Evolutionary conservation across 2,329 filamentous ascomycete genomes (phyloP).

Genomic region (Cryphonectria carpinicola): DNA sequence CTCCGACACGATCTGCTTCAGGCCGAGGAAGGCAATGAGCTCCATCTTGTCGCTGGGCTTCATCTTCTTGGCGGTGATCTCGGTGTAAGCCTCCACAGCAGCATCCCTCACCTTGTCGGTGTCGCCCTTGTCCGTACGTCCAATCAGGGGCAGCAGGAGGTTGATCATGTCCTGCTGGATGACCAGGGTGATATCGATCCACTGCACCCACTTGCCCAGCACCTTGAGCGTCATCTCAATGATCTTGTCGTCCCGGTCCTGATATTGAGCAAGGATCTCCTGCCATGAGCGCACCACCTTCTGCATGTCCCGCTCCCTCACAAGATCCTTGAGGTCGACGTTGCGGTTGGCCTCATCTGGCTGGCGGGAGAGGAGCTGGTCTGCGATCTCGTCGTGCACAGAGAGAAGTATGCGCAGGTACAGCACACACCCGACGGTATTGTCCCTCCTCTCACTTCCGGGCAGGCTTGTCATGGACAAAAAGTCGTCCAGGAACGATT

Average conservation of each 20-base stretch:
- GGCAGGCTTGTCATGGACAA: conserved; percentile 71
- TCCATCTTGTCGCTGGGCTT: conserved; percentile 89
- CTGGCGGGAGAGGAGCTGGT: conserved; percentile 81
- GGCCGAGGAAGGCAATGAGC: conserved; percentile 87
- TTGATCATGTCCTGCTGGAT: conserved; percentile 88
- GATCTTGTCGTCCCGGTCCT: conserved; percentile 69
- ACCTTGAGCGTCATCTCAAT: conserved; percentile 88
- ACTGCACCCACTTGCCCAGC: conserved; percentile 97
- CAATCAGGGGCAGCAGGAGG: conserved; percentile 83
- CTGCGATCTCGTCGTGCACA: conserved; percentile 96
- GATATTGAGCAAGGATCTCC: conserved; percentile 81
- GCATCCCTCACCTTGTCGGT: conserved; percentile 85
- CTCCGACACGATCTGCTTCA: conserved; percentile 82
- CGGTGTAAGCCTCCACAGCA: conserved; percentile 91
- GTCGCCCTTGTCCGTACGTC: conserved; percentile 66
- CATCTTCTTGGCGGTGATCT: conserved; percentile 99
- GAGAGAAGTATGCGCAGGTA: conserved; percentile 88
- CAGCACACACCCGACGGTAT: conserved; percentile 75
- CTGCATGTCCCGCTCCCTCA: conserved; percentile 83
- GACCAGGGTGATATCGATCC: conserved; percentile 94
- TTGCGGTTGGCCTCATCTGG: conserved; percentile 82
- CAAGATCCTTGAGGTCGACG: conserved; percentile 86
- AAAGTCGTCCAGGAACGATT: conserved; percentile 89
- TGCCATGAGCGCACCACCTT: conserved; percentile 92
- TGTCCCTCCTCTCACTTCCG: conserved; percentile 66